Evolutionary conservation across 306 rosid species (phyloP).

Genomic region (Inga oerstediana): DNA sequence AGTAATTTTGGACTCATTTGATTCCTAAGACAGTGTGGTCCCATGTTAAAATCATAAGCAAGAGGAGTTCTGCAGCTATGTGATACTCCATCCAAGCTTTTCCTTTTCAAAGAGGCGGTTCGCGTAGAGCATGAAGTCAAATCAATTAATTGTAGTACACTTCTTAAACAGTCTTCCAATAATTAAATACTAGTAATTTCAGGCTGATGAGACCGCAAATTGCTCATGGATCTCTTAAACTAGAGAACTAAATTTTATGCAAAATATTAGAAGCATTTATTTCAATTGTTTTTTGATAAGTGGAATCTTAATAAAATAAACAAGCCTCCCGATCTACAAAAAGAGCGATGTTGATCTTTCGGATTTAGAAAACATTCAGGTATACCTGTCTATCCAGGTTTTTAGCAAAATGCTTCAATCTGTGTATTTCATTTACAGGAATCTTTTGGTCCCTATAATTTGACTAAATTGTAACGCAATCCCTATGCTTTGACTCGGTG

Average conservation of each 20-base stretch:
- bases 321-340: background rate
- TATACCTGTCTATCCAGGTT: background rate
- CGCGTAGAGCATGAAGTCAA: background rate
- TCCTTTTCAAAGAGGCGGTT: background rate
- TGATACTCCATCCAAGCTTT: conserved; percentile 15
- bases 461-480: no score
- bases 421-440: background rate
- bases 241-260: background rate
- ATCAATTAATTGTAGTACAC: background rate
- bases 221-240: background rate
- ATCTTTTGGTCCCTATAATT: no score
- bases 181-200: background rate
- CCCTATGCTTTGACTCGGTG: no score
- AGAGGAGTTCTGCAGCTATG: background rate
- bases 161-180: background rate
- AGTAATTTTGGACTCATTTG: background rate
- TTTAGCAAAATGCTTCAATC: background rate
- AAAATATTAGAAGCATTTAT: background rate
- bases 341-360: conserved; percentile 3
- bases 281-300: background rate
- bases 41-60: background rate
- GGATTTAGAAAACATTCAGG: background rate
- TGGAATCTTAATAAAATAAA: background rate
- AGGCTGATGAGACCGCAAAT: background rate
- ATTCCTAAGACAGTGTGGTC: background rate